Percentiles rank a stretch among this genome's conserved stretches.
These are phyloP conservation scores for Boletus rubescentipes DNA, from an alignment of 768 basidiomycete genomes.

Conservation along the genomic window DNA sequence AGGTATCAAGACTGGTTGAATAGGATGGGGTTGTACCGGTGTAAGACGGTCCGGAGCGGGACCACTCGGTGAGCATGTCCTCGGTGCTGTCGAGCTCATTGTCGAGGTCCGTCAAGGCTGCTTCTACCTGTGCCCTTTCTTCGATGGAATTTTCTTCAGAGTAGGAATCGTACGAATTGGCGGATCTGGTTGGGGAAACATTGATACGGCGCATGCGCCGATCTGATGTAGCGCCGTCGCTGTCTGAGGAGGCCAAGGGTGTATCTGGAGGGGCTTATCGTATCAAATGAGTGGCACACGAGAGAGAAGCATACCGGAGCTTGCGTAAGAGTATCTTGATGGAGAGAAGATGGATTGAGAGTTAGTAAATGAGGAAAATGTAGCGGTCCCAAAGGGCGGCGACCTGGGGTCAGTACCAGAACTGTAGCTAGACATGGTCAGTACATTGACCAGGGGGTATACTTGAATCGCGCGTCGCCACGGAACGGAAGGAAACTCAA, in stretches of 20 bases:
- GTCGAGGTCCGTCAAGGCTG: slow-evolving; percentile 63
- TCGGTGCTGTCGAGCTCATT: slow-evolving; percentile 66
- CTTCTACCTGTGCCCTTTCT: slow-evolving; percentile 61
- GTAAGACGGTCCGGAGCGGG: slow-evolving; percentile 40
- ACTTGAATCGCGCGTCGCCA: not conserved
- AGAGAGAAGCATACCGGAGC: slow-evolving; percentile 45
- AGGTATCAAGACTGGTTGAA: slow-evolving; percentile 39
- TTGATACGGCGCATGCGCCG: slow-evolving; percentile 51
- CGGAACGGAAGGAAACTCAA: slow-evolving; percentile 26
- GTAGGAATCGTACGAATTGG: slow-evolving; percentile 47
- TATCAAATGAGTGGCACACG: not conserved
- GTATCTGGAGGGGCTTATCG: slow-evolving; percentile 35
- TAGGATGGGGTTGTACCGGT: slow-evolving; percentile 34
- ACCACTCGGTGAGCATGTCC: slow-evolving; percentile 66
- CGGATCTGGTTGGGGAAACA: slow-evolving; percentile 51
- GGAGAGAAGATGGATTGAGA: slow-evolving; percentile 58
- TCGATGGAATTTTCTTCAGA: slow-evolving; percentile 52
- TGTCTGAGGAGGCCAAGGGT: slow-evolving; percentile 47
- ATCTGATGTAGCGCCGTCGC: slow-evolving; percentile 45
- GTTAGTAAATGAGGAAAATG: slow-evolving; percentile 50
- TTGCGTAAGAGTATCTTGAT: slow-evolving; percentile 57
- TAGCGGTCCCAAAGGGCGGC: slow-evolving; percentile 59
- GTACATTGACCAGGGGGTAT: slow-evolving; percentile 28
- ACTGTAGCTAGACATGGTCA: slow-evolving; percentile 41
- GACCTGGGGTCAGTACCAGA: slow-evolving; percentile 52